phyloP scores from a whole-genome alignment of 805 yeast species.

The Debaryomyces maramus region DNA sequence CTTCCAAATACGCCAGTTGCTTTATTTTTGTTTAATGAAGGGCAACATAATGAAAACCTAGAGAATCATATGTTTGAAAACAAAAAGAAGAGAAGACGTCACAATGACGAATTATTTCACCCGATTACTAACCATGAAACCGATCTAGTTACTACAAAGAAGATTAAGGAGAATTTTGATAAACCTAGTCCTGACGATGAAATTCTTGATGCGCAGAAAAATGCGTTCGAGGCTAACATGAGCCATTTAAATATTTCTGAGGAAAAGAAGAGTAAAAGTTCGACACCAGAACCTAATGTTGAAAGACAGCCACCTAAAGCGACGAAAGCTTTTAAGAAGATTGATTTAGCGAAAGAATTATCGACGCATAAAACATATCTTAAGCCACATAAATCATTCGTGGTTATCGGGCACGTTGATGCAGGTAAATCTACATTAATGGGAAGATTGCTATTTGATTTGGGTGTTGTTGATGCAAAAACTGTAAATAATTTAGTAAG shows the following conservation, averaged over 20 bases:
- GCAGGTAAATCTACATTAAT: conserved; percentile 81
- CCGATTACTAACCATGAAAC: conserved; percentile 44
- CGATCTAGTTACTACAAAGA: conserved; percentile 32
- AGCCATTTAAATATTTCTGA: conserved; percentile 25
- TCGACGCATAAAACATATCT: conserved; percentile 25
- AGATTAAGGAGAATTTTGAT: conserved; percentile 54
- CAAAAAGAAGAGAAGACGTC: conserved; percentile 22
- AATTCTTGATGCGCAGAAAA: conserved; percentile 57
- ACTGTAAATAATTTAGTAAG: conserved; percentile 61
- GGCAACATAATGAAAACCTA: conserved; percentile 1
- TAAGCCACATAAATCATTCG: conserved; percentile 67
- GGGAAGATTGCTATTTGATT: conserved; percentile 69
- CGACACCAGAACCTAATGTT: conserved; percentile 4
- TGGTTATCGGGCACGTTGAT: conserved; percentile 84
- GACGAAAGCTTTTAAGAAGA: conserved; percentile 44
- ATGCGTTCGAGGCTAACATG: conserved; percentile 36
- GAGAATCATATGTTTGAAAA: conserved; percentile 9
- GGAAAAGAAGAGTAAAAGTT: conserved; percentile 1
- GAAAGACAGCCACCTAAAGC: conserved; percentile 17
- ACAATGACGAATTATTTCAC: conserved; percentile 20
- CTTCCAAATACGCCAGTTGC: conserved; percentile 17
- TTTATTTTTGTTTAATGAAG: conserved; percentile 13
- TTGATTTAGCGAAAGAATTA: conserved; percentile 44
- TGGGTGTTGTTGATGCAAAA: conserved; percentile 64
- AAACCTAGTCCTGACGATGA: conserved; percentile 85